Evolutionary conservation across 352 stramenopile genomes (phyloP), one percentile per base, ranked within the genome.

Genomic region (Phytophthora pinifolia): DNA sequence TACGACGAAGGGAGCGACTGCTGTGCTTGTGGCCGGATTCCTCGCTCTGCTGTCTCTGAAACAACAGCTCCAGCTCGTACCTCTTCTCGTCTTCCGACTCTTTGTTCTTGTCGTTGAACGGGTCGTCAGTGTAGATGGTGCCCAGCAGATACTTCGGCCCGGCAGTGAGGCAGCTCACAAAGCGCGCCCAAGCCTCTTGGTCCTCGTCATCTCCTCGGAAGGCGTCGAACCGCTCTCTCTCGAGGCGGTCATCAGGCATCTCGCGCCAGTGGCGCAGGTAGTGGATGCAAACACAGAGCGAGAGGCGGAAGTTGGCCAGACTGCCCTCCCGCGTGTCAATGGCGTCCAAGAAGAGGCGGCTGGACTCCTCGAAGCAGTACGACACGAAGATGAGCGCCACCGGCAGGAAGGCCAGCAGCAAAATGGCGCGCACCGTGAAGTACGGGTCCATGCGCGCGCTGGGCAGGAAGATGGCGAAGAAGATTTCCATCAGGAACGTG

Each of bases 401-500:
- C 4, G 85, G 85, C 38, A 95, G 62, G 22, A 86, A 49, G 0
- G 66, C 79, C 12, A 95, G 58, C 35, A 95, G 41, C 30, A 89
- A 55, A 49, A 93, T 74, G 3, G 83, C 67, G 27, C 85, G 85
- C 25, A 90, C 41, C 22, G 74, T 87, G 47, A 89, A 95, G 48
- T 89, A 67, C 30, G 79, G 68, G 51, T 88, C 83, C 44, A 67
- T 70, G 5, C 79, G 79, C 22, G 86, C 83, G 37, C 78, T 92
- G 17, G 83, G 86, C 38, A 95, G 52, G 58, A 94, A 95, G 53
- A 94, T 92, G n/a, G 86, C 76, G 61, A 95, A 95, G 77, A 95
- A 94, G 35, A 94, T 91, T 62, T 93, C 83, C 86, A 95, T 95
- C 42, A 95, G 65, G 54, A 92, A 79, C 59, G 81, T 88, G 67